Conservation (phyloP, 371 early-diverging fungal species). For the Haplosporangium sp. region DNA sequence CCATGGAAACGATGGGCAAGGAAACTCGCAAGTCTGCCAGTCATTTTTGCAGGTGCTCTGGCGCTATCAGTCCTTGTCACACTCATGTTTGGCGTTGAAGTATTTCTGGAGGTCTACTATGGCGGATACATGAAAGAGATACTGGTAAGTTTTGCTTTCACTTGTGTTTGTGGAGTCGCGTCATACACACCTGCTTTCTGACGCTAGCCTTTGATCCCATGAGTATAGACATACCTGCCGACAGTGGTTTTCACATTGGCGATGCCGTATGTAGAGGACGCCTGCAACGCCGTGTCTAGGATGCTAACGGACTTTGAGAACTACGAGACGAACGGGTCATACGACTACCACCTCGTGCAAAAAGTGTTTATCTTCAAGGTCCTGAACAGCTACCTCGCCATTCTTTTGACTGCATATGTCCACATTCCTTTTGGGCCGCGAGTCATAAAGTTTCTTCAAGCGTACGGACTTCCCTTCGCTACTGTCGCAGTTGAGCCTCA, state of each 20-base stretch:
- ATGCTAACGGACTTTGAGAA: constrained; percentile 83
- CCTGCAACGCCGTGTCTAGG: constrained; percentile 73
- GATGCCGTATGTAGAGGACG: constrained; percentile 73
- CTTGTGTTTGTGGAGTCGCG: background rate
- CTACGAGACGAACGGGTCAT: constrained; percentile 77
- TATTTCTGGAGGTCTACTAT: constrained; percentile 84
- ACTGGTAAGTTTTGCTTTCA: constrained; percentile 10
- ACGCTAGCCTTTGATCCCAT: background rate
- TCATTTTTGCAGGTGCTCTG: constrained; percentile 70
- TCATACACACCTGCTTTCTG: background rate
- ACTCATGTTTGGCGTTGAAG: constrained; percentile 76
- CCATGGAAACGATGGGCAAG: constrained; percentile 75
- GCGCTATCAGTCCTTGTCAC: constrained; percentile 71
- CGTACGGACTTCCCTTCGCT: constrained; percentile 31
- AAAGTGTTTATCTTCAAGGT: constrained; percentile 89
- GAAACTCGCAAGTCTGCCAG: constrained; percentile 66
- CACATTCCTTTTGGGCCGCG: constrained; percentile 79
- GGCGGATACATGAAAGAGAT: constrained; percentile 69
- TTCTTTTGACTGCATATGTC: constrained; percentile 85
- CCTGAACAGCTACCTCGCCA: constrained; percentile 79
- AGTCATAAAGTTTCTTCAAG: constrained; percentile 40
- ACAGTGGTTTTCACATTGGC: constrained; percentile 75
- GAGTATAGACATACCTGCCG: constrained; percentile 72
- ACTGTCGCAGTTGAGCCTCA: constrained; percentile 63
- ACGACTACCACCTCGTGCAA: constrained; percentile 75